A percentile compares a stretch with the other conserved stretches of the same genome.
Conservation (phyloP, 2,329 filamentous ascomycete genomes). For the Penicillium sclerotiorum region DNA sequence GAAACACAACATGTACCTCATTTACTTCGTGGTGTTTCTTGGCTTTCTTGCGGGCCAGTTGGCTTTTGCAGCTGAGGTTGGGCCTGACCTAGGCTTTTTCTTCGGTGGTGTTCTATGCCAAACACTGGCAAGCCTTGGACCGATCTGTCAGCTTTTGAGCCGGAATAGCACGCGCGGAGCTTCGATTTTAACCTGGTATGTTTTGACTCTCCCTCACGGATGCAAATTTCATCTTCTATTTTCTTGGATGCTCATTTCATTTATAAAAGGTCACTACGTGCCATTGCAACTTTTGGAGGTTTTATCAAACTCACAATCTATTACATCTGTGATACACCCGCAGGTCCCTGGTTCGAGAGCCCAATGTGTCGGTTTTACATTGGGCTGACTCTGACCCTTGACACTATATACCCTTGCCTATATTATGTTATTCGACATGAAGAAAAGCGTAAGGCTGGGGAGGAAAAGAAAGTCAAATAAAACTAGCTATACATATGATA, state of each 20-base stretch:
- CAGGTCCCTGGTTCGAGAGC: no score
- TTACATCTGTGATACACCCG: no score
- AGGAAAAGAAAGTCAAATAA: no score
- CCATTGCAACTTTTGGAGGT: no score
- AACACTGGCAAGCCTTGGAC: slow-evolving; percentile 2
- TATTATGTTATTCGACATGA: no score
- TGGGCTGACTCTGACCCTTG: no score
- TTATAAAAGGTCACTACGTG: not conserved
- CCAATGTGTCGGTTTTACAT: no score
- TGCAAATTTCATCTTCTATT: not conserved
- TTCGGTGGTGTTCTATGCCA: slow-evolving; percentile 8
- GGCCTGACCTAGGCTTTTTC: no score
- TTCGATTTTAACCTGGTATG: slow-evolving; percentile 7
- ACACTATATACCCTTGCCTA: no score
- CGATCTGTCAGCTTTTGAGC: slow-evolving; percentile 4
- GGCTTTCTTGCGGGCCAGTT: slow-evolving; percentile 2
- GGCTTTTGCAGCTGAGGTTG: slow-evolving; percentile 2
- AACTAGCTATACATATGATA: no score
- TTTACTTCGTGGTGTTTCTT: not conserved
- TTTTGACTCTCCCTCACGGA: not conserved
- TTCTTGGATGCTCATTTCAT: not conserved
- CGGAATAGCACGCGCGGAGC: slow-evolving; percentile 8
- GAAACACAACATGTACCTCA: slow-evolving; percentile 3
- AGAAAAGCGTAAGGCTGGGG: no score
- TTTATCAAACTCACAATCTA: no score